Base-by-base conservation (phyloP, 2,329 filamentous ascomycete genomes). In the Alternaria hordeiaustralica region DNA sequence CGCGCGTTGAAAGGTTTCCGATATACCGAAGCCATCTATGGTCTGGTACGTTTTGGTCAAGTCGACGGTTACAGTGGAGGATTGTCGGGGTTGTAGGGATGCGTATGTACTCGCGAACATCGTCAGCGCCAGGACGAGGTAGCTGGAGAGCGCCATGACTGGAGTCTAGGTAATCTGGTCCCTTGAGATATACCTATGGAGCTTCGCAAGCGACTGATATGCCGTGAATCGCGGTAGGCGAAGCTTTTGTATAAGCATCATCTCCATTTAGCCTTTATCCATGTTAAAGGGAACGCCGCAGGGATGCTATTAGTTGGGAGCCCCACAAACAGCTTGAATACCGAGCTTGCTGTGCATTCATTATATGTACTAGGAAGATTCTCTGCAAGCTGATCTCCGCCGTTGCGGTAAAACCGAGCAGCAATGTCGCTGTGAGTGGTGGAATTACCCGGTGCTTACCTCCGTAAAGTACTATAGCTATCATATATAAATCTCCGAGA, bases 11-110 rank as follows among this genome's bases (percentile, higher is more conserved):
- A 84, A 84, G 5, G 82, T 83, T 53, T 82, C 79, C 18, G 77
- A 80, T 70, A 81, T 81, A n/a, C 82, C 83, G 67, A 84, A 84
- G 15, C 83, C 83, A 62, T 84, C 81, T 63, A 84, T 83, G 8
- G 74, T 81, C 74, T 84, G 83, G 70, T 80, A 83, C 44, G 79
- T 83, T 69, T 79, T 81, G 20, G 76, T 67, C 5, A 81, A 71
- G 66, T 84, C 79, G n/a, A 84, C 80, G 0, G 77, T 82, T 60
- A 84, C 79, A 9, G 67, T 71, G 4, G 69, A 68, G 5, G 70
- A 55, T 65, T 75, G 72, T 25, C 71, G 68, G 11, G 33, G 15
- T 11, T 41, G 49, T 5, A 53, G 20, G 20, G 28, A n/a, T 10
- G 53, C 12, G 15, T 26, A 5, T 28, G 36, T 11, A 26, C n/a